Evolutionary conservation across 495 filamentous ascomycete genomes (phyloP), one percentile per base, ranked within the genome.

Genomic region (Astrocystis sublimbata): DNA sequence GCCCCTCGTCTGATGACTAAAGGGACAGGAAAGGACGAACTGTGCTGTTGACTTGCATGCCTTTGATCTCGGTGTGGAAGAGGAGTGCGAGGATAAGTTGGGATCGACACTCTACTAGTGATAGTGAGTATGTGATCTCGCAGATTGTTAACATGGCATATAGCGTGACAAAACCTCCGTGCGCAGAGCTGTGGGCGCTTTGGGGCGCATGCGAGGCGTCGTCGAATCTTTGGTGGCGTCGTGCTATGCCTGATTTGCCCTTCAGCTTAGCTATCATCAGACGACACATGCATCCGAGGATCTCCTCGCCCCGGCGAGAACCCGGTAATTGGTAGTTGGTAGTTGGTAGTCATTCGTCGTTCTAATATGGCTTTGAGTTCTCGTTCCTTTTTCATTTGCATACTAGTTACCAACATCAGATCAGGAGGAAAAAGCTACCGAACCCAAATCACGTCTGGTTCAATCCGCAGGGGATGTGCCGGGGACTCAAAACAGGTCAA

Each of bases 301-400:
- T n/a, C n/a, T n/a, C 35, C 15, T 60, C 36, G 35, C 35, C 15
- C 24, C 58, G 47, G 35, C 15, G 58, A 52, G 36, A 30, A 60
- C 58, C 38, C 38, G 55, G 57, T 50, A 60, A 13, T 51, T 47
- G 45, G 58, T 60, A 47, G 40, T 40, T 23, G 45, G 58, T 60
- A 47, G 40, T 40, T 23, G n/a, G n/a, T n/a, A n/a, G n/a, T n/a
- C n/a, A n/a, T n/a, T n/a, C n/a, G n/a, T n/a, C n/a, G 17, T 17
- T 46, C 5, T 45, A 17, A 5, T 19, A 35, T 9, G 41, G 3
- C 40, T 51, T 5, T 13, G 28, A 15, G 54, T 26, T 7, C 49
- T 54, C 49, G 50, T 41, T 47, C 49, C 31, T 45, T 31, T 41
- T 36, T 51, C 41, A 46, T 47, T 40, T 61, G 23, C 36, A 30